A percentile compares a stretch with the other conserved stretches of the same genome.
Evolutionary conservation across 1,284 basidiomycete genomes (phyloP).

Genomic region (Rhodofomes roseus): DNA sequence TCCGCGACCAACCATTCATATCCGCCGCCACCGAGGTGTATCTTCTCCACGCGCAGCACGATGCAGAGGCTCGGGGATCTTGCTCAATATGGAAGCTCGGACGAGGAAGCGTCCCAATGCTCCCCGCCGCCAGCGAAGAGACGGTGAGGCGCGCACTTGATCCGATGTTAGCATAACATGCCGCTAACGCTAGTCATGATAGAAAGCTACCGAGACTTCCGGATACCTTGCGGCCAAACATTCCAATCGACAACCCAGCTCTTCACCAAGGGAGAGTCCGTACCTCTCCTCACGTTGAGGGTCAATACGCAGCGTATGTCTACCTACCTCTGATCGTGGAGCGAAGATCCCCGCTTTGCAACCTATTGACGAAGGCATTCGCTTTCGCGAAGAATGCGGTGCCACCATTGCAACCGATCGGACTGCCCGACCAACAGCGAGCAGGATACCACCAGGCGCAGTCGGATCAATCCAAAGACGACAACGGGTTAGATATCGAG

Average conservation of each 20-base stretch:
- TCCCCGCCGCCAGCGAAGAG: background rate
- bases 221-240: slow-evolving; percentile 39
- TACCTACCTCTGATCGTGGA: slow-evolving; percentile 59
- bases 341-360: slow-evolving; percentile 37
- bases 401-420: slow-evolving; percentile 46
- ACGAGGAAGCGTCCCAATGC: slow-evolving; percentile 1
- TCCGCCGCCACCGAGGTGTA: slow-evolving; percentile 13
- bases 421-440: slow-evolving; percentile 16
- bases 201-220: slow-evolving; percentile 58
- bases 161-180: background rate
- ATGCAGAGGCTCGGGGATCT: slow-evolving; percentile 10
- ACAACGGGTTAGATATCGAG: slow-evolving; percentile 25
- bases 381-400: slow-evolving; percentile 38
- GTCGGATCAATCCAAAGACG: slow-evolving; percentile 4
- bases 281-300: slow-evolving; percentile 71
- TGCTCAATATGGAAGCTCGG: slow-evolving; percentile 14
- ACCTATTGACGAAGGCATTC: slow-evolving; percentile 48
- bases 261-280: slow-evolving; percentile 78
- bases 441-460: background rate
- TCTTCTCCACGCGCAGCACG: slow-evolving; percentile 14
- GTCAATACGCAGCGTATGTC: slow-evolving; percentile 74
- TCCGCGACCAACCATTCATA: background rate
- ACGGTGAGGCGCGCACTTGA: background rate
- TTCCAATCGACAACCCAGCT: slow-evolving; percentile 60
- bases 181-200: background rate